A percentile compares a stretch with the other conserved stretches of the same genome.
These are phyloP conservation scores for Anaeromyces robustus DNA, from an alignment of 192 early-diverging fungal genomes.

Conservation along the genomic window DNA sequence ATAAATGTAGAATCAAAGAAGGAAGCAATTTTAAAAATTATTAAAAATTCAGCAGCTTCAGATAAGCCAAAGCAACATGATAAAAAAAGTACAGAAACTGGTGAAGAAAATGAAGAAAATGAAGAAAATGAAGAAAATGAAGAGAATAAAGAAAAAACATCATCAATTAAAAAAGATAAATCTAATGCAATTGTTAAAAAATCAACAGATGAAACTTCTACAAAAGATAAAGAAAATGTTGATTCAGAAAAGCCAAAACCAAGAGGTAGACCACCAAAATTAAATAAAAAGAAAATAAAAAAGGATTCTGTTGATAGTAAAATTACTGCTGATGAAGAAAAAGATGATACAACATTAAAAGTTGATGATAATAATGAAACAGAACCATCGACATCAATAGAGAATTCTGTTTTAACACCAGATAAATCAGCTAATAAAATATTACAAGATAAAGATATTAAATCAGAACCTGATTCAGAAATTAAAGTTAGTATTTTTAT, in stretches of 20 bases:
- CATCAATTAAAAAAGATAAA: background rate
- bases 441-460: background rate
- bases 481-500: background rate
- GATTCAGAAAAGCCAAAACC: background rate
- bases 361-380: background rate
- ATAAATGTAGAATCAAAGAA: background rate
- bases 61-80: background rate
- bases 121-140: background rate
- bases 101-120: background rate
- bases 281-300: background rate
- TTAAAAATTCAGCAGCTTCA: background rate
- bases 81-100: background rate
- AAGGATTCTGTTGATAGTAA: background rate
- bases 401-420: background rate
- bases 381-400: background rate
- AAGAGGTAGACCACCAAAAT: background rate
- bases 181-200: no score
- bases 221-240: background rate
- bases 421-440: background rate
- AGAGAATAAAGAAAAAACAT: background rate
- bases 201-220: no score
- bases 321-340: background rate
- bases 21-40: background rate
- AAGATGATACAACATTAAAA: background rate
- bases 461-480: background rate